Evolutionary conservation across 208 protist species (phyloP).

Genomic region (Crithidia mellificae): DNA sequence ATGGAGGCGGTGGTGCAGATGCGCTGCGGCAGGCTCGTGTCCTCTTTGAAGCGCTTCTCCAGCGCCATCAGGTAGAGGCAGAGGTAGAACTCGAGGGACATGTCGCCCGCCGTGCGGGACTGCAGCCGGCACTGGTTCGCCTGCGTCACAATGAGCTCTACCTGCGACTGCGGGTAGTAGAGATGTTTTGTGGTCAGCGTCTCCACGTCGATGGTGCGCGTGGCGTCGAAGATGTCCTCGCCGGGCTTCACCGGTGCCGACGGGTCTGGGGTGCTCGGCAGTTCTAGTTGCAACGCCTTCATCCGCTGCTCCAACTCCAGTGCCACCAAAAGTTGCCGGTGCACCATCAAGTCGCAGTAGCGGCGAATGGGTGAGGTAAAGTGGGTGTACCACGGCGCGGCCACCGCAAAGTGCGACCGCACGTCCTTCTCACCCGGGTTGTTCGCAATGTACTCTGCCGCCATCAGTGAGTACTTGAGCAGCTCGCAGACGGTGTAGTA

Average conservation of each 20-base stretch:
- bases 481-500: slow-evolving; percentile 62
- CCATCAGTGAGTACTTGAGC: slow-evolving; percentile 73
- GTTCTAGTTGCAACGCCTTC: slow-evolving; percentile 28
- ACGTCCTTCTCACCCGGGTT: slow-evolving; percentile 34
- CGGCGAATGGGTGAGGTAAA: slow-evolving; percentile 95
- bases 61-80: slow-evolving; percentile 79
- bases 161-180: slow-evolving; percentile 52
- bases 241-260: slow-evolving; percentile 19
- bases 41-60: slow-evolving; percentile 26
- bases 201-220: slow-evolving; percentile 36
- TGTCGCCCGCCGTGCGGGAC: slow-evolving; percentile 53
- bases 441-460: slow-evolving; percentile 84
- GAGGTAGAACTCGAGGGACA: slow-evolving; percentile 67
- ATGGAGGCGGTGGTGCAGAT: slow-evolving; percentile 27
- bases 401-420: slow-evolving; percentile 90
- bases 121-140: slow-evolving; percentile 62
- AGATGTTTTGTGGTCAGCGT: slow-evolving; percentile 38
- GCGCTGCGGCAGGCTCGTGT: slow-evolving; percentile 22
- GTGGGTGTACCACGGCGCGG: slow-evolving; percentile 90
- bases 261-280: slow-evolving; percentile 23
- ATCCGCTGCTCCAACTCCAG: slow-evolving; percentile 77
- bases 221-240: slow-evolving; percentile 26
- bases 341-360: slow-evolving; percentile 92
- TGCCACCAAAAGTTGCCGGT: slow-evolving; percentile 84
- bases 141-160: slow-evolving; percentile 56